These are phyloP conservation scores for Colletotrichum navitas DNA, from an alignment of 2,329 filamentous ascomycete genomes.

Conservation along the genomic window DNA sequence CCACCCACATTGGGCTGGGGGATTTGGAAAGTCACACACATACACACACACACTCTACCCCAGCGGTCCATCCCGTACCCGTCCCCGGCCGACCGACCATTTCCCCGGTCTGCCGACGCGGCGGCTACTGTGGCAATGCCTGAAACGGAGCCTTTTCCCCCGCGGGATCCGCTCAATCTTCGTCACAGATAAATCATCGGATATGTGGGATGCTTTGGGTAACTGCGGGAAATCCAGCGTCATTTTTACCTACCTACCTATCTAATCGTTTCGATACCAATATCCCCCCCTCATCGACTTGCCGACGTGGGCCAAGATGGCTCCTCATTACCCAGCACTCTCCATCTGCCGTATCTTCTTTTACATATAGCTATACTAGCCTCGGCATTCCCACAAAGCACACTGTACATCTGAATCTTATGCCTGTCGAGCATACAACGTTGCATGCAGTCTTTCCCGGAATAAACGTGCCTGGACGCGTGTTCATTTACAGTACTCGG, in stretches of 20 bases:
- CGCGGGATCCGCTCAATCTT: constrained; percentile 23
- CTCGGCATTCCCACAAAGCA: background rate
- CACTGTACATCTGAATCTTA: background rate
- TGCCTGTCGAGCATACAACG: background rate
- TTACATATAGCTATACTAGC: too few species aligned
- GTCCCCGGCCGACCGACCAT: constrained; percentile 32
- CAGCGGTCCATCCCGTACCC: constrained; percentile 37
- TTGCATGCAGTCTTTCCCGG: constrained; percentile 6
- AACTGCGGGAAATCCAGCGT: constrained; percentile 1
- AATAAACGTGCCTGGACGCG: background rate
- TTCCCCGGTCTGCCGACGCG: constrained; percentile 31
- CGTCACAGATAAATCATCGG: constrained; percentile 2
- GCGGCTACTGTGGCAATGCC: constrained; percentile 21
- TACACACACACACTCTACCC: background rate
- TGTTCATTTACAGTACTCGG: background rate
- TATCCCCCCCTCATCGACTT: background rate
- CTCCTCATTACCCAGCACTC: constrained; percentile 14
- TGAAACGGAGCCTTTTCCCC: constrained; percentile 14
- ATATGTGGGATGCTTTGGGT: constrained; percentile 19
- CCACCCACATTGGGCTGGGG: background rate
- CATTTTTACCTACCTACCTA: background rate
- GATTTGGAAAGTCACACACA: background rate
- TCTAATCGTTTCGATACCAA: constrained; percentile 7
- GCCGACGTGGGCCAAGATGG: background rate
- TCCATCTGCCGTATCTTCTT: background rate